Base-by-base conservation (phyloP, 1,139 yeast genomes). In the Taphrina communis region DNA sequence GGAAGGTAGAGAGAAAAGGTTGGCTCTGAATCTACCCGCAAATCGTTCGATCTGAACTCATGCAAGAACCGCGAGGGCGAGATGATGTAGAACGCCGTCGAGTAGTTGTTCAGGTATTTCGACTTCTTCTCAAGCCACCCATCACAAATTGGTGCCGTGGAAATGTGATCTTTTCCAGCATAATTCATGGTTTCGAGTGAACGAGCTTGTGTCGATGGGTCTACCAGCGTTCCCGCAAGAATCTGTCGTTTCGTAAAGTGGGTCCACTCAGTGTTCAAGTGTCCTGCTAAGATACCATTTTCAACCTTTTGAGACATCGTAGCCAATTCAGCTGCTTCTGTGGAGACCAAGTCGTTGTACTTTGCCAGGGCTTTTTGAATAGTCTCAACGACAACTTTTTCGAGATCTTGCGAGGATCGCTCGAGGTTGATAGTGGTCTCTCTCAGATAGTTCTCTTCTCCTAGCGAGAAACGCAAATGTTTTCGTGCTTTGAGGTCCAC, bases 71-170 rank as follows among this genome's bases (percentile, higher is more conserved):
- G 58, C 70, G 88, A 86, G 70, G 97, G 89, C 1, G 99, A 92
- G 73, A 94, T 82, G 41, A 94, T 97, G 77, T 92, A 95, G 87
- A 90, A 94, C 5, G 96, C 96, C 73, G 87, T 85, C 5, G 96
- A 86, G 78, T 92, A 95, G 39, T 94, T 89, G 80, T 92, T 93
- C 73, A 94, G 82, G 77, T 87, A 92, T 80, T 93, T 94, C 1
- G 97, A 90, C 74, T 97, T 85, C 77, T 97, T 85, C 78, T 94
- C 99, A 73, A 94, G 82, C 73, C 82, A 85, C 0, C 98, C 97
- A 48, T 91, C 86, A 69, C 92, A 85, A 53, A 94, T 83, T 69
- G 90, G 88, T 66, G 82, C 80, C 42, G 93, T 86, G 73, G 92
- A 81, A 14, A 92, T 85, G 67, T 93, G 89, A 74, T 84, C 83